Base-by-base conservation (phyloP, 164 flowering plant species). In the Umbellularia californica region DNA sequence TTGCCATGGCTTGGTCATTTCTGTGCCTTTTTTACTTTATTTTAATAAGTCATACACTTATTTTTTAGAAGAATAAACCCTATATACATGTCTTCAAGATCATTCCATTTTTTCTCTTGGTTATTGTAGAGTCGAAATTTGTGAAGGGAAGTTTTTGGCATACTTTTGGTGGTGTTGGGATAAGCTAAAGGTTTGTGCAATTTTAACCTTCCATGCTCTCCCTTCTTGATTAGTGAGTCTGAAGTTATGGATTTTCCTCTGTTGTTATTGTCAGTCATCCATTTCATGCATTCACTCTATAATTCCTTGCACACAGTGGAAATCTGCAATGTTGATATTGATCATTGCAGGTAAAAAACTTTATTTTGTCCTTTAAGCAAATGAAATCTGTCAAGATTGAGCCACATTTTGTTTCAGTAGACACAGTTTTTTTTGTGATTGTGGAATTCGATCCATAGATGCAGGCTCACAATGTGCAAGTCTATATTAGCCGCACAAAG, bases 111-210 rank as follows among this genome's bases (percentile, higher is more conserved):
- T 35, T 50, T 70, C 67, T 35, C 76, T 30, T 78, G 71, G 68
- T 2, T 74, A 19, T 76, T 85, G 83, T 86, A 96, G 99, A 52
- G 79, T 81, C 70, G 97, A 96, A 70, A 92, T 94, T 75, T 79
- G 85, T 65, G 90, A 93, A 83, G 97, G 91, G 82, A 94, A 94
- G 81, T 96, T 96, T 87, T 77, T 94, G 83, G 88, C 85, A 60
- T 90, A 92, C 79, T 96, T 96, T 84, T 96, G 99, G 99, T 96
- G 97, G 98, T 94, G 98, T 81, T 96, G 81, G 81, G 83, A 90
- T 82, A 88, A 86, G 70, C 82, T 96, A 24, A 96, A 96, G 97
- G 99, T 92, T 75, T 33, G 17, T 52, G 25, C 35, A 67, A 20
- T 3, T 24, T 41, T 41, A 11, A 55, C 25, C 51, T 41, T 33